Percentiles rank a stretch among this genome's conserved stretches.
Evolutionary conservation across 148 eudicot species (phyloP).

Genomic region (Talinum fruticosum): DNA sequence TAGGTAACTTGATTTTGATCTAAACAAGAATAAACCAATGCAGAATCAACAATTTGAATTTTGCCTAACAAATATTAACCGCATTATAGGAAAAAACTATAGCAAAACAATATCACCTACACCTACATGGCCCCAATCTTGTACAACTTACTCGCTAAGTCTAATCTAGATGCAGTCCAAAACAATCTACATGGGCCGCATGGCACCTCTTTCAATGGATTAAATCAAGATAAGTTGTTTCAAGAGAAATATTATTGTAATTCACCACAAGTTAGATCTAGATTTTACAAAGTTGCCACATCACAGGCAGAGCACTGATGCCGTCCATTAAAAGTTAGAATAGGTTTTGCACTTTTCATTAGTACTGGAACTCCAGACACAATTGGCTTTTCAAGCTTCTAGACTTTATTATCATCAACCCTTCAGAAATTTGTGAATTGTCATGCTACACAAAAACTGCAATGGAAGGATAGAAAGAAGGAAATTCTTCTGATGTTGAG

Average conservation of each 20-base stretch:
- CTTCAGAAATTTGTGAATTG: background rate
- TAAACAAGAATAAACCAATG: background rate
- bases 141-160: background rate
- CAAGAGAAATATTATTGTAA: too few relatives aligned
- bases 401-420: background rate
- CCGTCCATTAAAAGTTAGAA: background rate
- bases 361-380: background rate
- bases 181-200: background rate
- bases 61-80: background rate
- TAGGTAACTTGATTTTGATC: background rate
- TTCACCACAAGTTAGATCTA: background rate
- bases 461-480: background rate
- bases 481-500: background rate
- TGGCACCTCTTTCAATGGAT: background rate
- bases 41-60: background rate
- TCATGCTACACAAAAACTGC: background rate
- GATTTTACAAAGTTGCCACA: too few relatives aligned
- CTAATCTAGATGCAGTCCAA: background rate
- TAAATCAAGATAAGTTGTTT: background rate
- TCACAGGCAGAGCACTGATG: background rate
- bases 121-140: background rate
- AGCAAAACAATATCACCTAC: background rate
- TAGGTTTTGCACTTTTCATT: background rate
- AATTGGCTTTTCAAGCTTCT: background rate
- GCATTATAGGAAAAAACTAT: too few relatives aligned